Conservation (phyloP, 2,329 filamentous ascomycete genomes). For the Aureobasidium musti region DNA sequence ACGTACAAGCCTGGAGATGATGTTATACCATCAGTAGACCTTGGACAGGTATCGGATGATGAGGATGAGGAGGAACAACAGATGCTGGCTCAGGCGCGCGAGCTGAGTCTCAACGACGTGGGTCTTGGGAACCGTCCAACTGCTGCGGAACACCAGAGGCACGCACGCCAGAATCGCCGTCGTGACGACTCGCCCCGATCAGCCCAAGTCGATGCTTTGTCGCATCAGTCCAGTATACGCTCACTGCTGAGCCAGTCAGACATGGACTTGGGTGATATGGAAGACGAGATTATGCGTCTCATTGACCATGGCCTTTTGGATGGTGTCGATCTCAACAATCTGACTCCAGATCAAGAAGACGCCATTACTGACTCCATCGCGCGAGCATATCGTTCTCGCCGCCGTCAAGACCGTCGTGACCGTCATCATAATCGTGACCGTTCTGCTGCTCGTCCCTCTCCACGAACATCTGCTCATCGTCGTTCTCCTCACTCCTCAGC, state of each 20-base stretch:
- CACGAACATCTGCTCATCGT: neutral
- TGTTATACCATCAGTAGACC: conserved; percentile 66
- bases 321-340: conserved; percentile 83
- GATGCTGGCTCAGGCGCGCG: conserved; percentile 69
- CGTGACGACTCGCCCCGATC: conserved; percentile 7
- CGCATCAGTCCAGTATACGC: conserved; percentile 81
- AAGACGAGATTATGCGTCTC: conserved; percentile 84
- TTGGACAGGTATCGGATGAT: conserved; percentile 60
- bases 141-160: neutral
- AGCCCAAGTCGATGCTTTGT: neutral
- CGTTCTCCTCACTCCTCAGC: conserved; percentile 15
- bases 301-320: conserved; percentile 84
- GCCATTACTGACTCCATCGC: conserved; percentile 89
- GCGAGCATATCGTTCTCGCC: conserved; percentile 78
- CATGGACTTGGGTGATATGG: conserved; percentile 75
- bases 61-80: conserved; percentile 53
- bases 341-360: conserved; percentile 81
- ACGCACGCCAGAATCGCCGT: neutral
- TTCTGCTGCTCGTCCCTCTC: conserved; percentile 16
- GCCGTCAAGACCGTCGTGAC: conserved; percentile 42
- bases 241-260: conserved; percentile 81
- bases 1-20: conserved; percentile 81
- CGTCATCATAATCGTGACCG: conserved; percentile 41
- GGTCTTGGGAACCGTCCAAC: conserved; percentile 38
- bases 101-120: conserved; percentile 70